Evolutionary conservation across 805 yeast species (phyloP).

Genomic region (Candida anglica): DNA sequence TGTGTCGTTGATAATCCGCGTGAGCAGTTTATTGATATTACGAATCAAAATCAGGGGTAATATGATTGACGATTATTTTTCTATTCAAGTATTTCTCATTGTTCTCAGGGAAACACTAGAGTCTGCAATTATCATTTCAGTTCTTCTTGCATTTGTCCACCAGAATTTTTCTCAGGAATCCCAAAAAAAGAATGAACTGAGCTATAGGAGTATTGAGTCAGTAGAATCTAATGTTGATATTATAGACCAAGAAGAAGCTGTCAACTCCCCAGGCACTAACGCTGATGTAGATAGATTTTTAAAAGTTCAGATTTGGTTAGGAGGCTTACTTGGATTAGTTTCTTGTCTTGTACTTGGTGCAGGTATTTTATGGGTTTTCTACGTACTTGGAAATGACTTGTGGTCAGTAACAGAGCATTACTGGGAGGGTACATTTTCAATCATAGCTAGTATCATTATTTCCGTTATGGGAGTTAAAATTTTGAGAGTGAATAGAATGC

Average conservation of each 20-base stretch:
- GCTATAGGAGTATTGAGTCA: too few relatives aligned
- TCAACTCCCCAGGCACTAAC: not conserved
- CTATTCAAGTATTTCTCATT: conserved; percentile 71
- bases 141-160: conserved; percentile 61
- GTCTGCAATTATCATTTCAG: conserved; percentile 70
- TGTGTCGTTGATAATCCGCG: too few relatives aligned
- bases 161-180: conserved; percentile 37
- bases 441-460: conserved; percentile 41
- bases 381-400: conserved; percentile 38
- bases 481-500: conserved; percentile 41
- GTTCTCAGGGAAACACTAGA: conserved; percentile 72
- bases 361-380: conserved; percentile 34
- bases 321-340: conserved; percentile 37
- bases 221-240: not conserved
- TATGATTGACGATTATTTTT: conserved; percentile 57
- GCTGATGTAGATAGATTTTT: conserved; percentile 14
- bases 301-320: conserved; percentile 39
- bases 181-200: not conserved
- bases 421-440: conserved; percentile 46
- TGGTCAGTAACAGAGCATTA: conserved; percentile 46
- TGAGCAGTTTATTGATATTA: too few relatives aligned
- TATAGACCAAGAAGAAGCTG: not conserved
- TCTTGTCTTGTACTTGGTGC: conserved; percentile 39
- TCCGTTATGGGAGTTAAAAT: conserved; percentile 45
- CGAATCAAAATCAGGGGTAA: too few relatives aligned